Conservation (phyloP, 306 rosid species). For the Senna siamea region DNA sequence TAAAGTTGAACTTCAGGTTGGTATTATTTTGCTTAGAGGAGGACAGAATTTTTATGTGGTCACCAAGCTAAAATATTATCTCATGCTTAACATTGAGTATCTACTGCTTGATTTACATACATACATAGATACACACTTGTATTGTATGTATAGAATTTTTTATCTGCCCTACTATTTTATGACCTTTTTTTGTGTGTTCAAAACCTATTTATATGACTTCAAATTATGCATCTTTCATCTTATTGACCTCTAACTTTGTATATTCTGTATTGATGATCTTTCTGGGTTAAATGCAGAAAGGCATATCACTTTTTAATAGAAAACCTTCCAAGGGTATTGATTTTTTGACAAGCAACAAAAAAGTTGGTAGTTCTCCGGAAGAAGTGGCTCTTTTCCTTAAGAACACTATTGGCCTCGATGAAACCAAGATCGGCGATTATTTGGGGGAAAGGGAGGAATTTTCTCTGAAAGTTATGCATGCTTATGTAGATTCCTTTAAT, state of each 20-base stretch:
- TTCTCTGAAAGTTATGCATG: constrained; percentile 97
- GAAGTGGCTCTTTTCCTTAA: constrained; percentile 88
- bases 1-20: constrained; percentile 96
- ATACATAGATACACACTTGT: constrained; percentile 12
- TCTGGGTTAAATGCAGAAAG: constrained; percentile 85
- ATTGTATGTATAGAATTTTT: constrained; percentile 23
- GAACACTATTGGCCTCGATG: constrained; percentile 81
- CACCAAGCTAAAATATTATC: constrained; percentile 27
- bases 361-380: constrained; percentile 82
- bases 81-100: constrained; percentile 25
- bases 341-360: constrained; percentile 78
- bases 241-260: constrained; percentile 37
- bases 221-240: constrained; percentile 28
- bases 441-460: constrained; percentile 98
- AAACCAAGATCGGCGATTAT: constrained; percentile 90
- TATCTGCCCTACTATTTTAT: neutral
- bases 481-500: constrained; percentile 94
- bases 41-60: constrained; percentile 17
- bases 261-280: constrained; percentile 47
- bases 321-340: constrained; percentile 97
- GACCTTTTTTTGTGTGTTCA: no score
- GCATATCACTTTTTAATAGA: constrained; percentile 87
- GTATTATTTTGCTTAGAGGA: constrained; percentile 36
- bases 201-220: constrained; percentile 14
- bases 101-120: constrained; percentile 27